Conservation (phyloP, 176 grass and related monocot species). For the sorghum (Sorghum bicolor) region Sorghum_bicolor_NCBIv3 NC_012875.2:51925501-51926000, state of each 20-base stretch:
- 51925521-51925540: neutral
- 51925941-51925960: neutral
- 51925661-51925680: slow-evolving; percentile 17
- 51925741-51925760: neutral
- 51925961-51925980: neutral
- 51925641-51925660: slow-evolving; percentile 31
- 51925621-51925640: slow-evolving; percentile 29
- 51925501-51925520: slow-evolving; percentile 22
- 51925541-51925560: slow-evolving; percentile 37
- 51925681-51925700: neutral
- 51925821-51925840: neutral
- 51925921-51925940: neutral
- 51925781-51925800: neutral
- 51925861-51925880: neutral
- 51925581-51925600: neutral
- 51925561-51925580: slow-evolving; percentile 68
- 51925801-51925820: neutral
- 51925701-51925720: neutral
- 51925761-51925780: neutral
- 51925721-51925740: neutral
- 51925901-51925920: neutral
- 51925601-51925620: slow-evolving; percentile 11
- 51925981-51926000: neutral
- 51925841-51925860: neutral
- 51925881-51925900: neutral